phyloP scores from a whole-genome alignment of 805 yeast species.

The Lachancea sp. region DNA sequence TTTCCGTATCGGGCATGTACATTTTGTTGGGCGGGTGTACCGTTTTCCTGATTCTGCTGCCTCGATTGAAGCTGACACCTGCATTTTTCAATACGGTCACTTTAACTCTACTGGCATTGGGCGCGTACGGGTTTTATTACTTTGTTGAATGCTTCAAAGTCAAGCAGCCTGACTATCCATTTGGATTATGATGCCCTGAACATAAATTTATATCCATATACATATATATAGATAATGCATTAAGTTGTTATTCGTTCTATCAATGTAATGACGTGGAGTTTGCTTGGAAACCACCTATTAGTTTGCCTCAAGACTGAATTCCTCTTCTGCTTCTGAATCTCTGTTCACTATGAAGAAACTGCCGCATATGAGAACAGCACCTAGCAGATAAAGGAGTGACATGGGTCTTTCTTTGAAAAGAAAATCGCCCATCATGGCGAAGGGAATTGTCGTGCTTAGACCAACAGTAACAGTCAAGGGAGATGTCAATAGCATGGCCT shows the following conservation, averaged over 20 bases:
- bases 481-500: constrained; percentile 86
- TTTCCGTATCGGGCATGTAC: constrained; percentile 48
- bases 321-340: constrained; percentile 68
- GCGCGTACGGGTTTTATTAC: constrained; percentile 22
- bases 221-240: background rate
- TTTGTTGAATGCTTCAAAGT: constrained; percentile 23
- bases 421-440: constrained; percentile 89
- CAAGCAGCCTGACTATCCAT: constrained; percentile 29
- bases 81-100: constrained; percentile 18
- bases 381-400: constrained; percentile 59
- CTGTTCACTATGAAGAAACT: constrained; percentile 82
- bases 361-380: constrained; percentile 72
- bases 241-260: background rate
- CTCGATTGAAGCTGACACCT: constrained; percentile 17
- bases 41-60: constrained; percentile 38
- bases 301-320: constrained; percentile 20
- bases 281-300: background rate
- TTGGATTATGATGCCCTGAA: constrained; percentile 6
- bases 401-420: constrained; percentile 58
- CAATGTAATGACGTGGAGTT: constrained; percentile 1
- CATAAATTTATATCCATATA: background rate
- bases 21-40: constrained; percentile 38
- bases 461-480: constrained; percentile 97
- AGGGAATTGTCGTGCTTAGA: constrained; percentile 83
- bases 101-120: constrained; percentile 10